phyloP scores from a whole-genome alignment of 2,329 filamentous ascomycete species.

The Geoglossum cookeanum region DNA sequence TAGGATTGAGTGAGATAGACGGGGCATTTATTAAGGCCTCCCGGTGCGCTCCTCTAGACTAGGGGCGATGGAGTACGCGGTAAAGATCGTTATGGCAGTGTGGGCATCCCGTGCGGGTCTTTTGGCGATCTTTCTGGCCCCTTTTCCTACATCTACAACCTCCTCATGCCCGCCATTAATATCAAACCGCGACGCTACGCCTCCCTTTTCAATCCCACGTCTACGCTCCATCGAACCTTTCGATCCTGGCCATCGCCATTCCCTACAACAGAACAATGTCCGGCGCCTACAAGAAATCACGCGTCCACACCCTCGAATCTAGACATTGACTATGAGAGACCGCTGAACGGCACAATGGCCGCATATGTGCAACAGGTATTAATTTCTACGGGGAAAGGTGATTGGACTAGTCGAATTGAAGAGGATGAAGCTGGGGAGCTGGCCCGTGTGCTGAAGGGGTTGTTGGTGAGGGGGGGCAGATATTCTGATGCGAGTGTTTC shows the following conservation, averaged over 20 bases:
- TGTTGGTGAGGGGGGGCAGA: slow-evolving; percentile 45
- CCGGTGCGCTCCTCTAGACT: too few relatives aligned
- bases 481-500: slow-evolving; percentile 42
- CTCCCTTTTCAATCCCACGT: background rate
- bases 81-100: too few relatives aligned
- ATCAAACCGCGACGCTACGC: too few relatives aligned
- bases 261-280: slow-evolving; percentile 36
- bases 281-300: slow-evolving; percentile 58
- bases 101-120: too few relatives aligned
- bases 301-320: slow-evolving; percentile 45
- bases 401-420: slow-evolving; percentile 75
- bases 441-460: slow-evolving; percentile 50
- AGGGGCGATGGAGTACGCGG: too few relatives aligned
- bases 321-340: slow-evolving; percentile 52
- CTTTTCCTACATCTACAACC: too few relatives aligned
- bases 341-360: slow-evolving; percentile 58
- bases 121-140: too few relatives aligned
- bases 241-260: background rate
- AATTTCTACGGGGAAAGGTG: slow-evolving; percentile 57
- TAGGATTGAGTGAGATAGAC: background rate
- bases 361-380: slow-evolving; percentile 67
- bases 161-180: too few relatives aligned
- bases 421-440: slow-evolving; percentile 47
- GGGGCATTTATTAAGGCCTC: background rate
- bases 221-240: background rate